Conservation (phyloP, 2,329 filamentous ascomycete genomes). For the Paracoccidioides brasiliensis region DNA sequence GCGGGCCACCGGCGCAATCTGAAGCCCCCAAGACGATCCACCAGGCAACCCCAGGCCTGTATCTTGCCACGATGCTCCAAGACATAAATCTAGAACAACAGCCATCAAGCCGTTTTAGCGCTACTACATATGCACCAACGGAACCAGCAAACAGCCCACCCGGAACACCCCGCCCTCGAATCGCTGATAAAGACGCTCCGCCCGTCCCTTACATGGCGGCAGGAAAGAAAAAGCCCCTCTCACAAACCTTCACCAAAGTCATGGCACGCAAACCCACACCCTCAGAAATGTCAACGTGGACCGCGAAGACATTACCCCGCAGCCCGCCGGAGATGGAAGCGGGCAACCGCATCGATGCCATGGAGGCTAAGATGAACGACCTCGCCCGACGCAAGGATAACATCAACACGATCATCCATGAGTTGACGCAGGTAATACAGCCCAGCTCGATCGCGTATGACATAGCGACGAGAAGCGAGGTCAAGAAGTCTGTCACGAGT, state of each 20-base stretch:
- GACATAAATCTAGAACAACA: conserved; percentile 36
- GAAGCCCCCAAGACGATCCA: neutral
- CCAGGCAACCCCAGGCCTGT: conserved; percentile 10
- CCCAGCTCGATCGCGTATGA: conserved; percentile 53
- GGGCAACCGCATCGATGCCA: conserved; percentile 50
- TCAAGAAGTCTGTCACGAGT: conserved; percentile 51
- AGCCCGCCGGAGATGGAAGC: conserved; percentile 49
- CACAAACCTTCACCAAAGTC: conserved; percentile 17
- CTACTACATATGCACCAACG: conserved; percentile 48
- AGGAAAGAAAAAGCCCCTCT: conserved; percentile 25
- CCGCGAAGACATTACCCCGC: conserved; percentile 45
- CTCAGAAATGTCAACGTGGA: conserved; percentile 18
- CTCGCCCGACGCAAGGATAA: conserved; percentile 57
- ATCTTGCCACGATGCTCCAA: conserved; percentile 22
- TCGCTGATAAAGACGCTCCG: conserved; percentile 25
- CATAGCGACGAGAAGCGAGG: conserved; percentile 45
- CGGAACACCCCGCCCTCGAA: conserved; percentile 27
- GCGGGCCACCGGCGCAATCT: conserved; percentile 10
- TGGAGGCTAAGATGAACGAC: conserved; percentile 53
- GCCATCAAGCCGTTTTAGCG: conserved; percentile 50
- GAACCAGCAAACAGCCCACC: conserved; percentile 30
- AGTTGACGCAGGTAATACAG: conserved; percentile 68
- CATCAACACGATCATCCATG: conserved; percentile 57
- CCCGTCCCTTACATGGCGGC: conserved; percentile 19
- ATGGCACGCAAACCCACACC: conserved; percentile 32